These are phyloP conservation scores for Phaffia rhodozyma DNA, from an alignment of 1,284 basidiomycete genomes.

Conservation along the genomic window DNA sequence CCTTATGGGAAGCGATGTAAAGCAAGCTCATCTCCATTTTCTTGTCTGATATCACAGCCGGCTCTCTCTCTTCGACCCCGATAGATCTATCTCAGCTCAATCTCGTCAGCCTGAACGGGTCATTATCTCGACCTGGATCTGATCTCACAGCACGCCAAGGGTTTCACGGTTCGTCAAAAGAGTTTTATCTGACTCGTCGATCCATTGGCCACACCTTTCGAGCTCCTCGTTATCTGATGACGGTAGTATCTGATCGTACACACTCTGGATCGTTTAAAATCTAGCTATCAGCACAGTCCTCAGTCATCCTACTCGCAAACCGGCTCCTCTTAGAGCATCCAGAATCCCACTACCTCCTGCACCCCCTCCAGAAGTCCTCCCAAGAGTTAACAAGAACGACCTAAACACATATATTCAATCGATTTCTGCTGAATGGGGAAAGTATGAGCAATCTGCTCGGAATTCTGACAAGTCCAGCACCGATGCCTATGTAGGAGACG, in stretches of 20 bases:
- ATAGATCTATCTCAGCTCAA: conserved; percentile 17
- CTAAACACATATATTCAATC: conserved; percentile 69
- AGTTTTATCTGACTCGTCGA: too few relatives aligned
- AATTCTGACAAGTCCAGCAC: neutral
- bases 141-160: conserved; percentile 14
- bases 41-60: neutral
- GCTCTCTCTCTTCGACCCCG: neutral
- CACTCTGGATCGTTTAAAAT: neutral
- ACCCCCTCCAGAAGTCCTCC: conserved; percentile 51
- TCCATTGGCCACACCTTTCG: neutral
- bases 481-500: neutral
- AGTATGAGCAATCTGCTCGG: conserved; percentile 18
- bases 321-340: conserved; percentile 73
- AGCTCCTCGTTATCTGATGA: neutral
- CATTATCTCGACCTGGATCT: neutral
- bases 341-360: conserved; percentile 57
- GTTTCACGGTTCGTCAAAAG: conserved; percentile 22
- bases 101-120: conserved; percentile 18
- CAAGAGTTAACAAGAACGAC: conserved; percentile 66
- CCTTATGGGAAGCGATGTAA: neutral
- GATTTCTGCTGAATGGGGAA: conserved; percentile 41
- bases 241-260: neutral
- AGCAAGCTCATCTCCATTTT: neutral
- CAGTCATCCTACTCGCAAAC: conserved; percentile 70
- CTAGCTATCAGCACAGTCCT: conserved; percentile 60